Evolutionary conservation across 225 moss, liverwort and hornwort species (phyloP).

Genomic region (Thuidium tamariscinum): DNA sequence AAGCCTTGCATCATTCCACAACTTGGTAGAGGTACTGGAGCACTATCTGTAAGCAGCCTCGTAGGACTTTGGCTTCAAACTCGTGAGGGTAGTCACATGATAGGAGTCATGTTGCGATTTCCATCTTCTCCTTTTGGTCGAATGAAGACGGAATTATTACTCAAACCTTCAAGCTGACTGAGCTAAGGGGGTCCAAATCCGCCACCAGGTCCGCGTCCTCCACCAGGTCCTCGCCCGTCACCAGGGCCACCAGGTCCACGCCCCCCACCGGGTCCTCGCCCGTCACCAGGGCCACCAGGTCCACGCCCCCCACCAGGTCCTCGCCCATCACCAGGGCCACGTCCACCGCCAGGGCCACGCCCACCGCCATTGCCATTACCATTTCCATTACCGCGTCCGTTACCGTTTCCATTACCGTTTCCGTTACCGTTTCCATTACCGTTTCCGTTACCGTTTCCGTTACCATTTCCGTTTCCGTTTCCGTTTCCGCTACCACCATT

Average conservation of each 20-base stretch:
- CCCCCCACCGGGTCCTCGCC: background rate
- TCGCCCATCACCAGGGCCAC: background rate
- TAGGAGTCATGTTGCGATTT: background rate
- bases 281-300: background rate
- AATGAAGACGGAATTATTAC: background rate
- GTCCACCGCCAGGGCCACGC: too few relatives aligned
- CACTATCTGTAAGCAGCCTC: background rate
- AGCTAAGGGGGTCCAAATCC: background rate
- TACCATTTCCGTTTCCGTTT: accelerated
- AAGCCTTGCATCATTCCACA: background rate
- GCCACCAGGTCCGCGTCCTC: background rate
- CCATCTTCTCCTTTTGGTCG: background rate
- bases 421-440: accelerated
- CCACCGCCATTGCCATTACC: background rate
- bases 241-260: background rate
- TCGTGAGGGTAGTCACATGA: background rate
- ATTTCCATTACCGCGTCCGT: accelerated
- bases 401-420: accelerated
- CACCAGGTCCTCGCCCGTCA: background rate
- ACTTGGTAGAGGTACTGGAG: background rate
- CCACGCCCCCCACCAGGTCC: background rate
- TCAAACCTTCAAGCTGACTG: background rate
- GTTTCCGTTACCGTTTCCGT: accelerated
- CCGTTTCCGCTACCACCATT: background rate
- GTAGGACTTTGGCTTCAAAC: background rate